Percentiles rank a stretch among this genome's conserved stretches.
phyloP scores from a whole-genome alignment of 345 rosid genomes.

The Citrus cavaleriei region DNA sequence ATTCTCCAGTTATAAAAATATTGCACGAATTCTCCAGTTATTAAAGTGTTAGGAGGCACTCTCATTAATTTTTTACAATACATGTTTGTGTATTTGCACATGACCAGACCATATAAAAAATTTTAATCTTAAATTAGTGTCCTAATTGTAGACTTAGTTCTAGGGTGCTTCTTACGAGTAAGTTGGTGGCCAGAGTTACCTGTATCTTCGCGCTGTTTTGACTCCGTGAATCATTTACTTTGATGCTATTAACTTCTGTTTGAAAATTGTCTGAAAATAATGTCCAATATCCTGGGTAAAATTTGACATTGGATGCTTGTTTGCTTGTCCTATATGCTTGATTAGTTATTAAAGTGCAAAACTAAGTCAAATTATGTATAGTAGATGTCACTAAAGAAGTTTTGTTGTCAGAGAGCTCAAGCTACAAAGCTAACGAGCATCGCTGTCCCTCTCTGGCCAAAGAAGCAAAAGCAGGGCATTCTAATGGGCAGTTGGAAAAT shows the following conservation, averaged over 20 bases:
- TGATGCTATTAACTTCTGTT: background rate
- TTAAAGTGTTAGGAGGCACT: background rate
- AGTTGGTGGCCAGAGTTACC: background rate
- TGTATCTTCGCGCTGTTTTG: background rate
- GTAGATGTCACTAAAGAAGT: slow-evolving; percentile 11
- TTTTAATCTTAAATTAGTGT: background rate
- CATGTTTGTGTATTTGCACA: background rate
- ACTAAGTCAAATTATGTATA: slow-evolving; percentile 1
- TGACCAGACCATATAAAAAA: too few relatives aligned
- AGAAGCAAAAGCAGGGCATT: slow-evolving; percentile 35
- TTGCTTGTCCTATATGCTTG: background rate
- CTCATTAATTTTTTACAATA: background rate
- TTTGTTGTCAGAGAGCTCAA: slow-evolving; percentile 63
- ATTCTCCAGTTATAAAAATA: background rate
- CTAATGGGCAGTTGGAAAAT: slow-evolving; percentile 36
- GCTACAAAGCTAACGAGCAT: slow-evolving; percentile 51
- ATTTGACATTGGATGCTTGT: background rate
- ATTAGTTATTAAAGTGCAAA: background rate
- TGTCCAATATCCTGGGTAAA: background rate
- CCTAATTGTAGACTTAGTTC: background rate
- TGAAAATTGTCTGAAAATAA: background rate
- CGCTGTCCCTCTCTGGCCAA: slow-evolving; percentile 41
- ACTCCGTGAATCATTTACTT: background rate
- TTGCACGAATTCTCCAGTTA: background rate
- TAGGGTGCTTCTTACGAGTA: background rate